Evolutionary conservation across 148 eudicot genomes (phyloP), one percentile per base, ranked within the genome.

Genomic region (Mesembryanthemum crystallinum): DNA sequence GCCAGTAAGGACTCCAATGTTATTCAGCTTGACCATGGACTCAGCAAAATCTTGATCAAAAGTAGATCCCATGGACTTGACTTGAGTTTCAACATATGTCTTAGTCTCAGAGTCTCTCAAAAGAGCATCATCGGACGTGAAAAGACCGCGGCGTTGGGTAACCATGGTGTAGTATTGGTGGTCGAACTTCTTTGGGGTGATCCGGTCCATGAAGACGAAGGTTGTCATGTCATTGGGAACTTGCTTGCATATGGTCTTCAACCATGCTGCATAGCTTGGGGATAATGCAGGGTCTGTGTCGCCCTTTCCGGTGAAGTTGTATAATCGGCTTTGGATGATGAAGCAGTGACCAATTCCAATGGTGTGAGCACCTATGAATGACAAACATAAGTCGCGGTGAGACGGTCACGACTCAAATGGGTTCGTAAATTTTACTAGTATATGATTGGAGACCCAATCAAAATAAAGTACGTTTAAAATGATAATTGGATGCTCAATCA

Each of bases 271-370:
- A 68, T 89, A 89, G n/a, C 60, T 47, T 0, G 84, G 80, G 55
- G 82, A 74, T 37, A 91, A 0, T 10, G 86, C 9, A 0, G 97
- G 97, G 74, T 91, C 93, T 0, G 77, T 64, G 65, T 88, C 91
- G 1, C 85, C 90, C 30, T 73, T 77, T 24, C 94, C 97, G 20
- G 85, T 86, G 86, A 85, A 88, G 51, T 91, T 91, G 88, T 89
- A 89, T 29, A 91, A 52, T 1, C 97, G 85, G 15, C 13, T 59
- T 3, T 64, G 0, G 64, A 89, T 75, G 57, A 71, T 39, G 24
- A 64, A 29, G 83, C 97, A 91, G 39, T 88, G 93, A 5, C 86
- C 77, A 8, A 78, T 73, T 57, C 97, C 93, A 15, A 88, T 85
- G 17, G 97, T 88, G 82, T 91, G 97, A 47, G 85, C 81, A 67